phyloP scores from a whole-genome alignment of 495 filamentous ascomycete species.

The Neurospora tetraspora region DNA sequence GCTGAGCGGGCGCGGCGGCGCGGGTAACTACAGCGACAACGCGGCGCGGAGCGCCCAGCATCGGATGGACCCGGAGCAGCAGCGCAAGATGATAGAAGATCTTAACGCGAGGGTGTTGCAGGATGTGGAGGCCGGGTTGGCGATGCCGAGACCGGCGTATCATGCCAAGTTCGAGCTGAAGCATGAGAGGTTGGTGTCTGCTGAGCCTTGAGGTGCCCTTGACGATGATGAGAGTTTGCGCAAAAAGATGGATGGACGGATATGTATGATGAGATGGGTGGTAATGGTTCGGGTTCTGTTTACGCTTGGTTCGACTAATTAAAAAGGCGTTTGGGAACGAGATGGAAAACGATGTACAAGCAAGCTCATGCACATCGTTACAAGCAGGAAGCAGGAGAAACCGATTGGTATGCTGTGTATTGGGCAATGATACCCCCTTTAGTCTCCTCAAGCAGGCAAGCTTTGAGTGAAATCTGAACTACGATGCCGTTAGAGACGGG shows the following conservation, averaged over 20 bases:
- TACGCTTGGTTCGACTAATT: neutral
- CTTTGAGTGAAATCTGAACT: neutral
- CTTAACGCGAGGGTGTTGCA: constrained; percentile 27
- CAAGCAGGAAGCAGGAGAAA: neutral
- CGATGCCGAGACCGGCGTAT: constrained; percentile 26
- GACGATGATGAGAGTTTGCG: neutral
- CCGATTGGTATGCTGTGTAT: neutral
- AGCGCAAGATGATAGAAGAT: constrained; percentile 21
- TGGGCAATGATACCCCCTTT: neutral
- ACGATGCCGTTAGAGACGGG: neutral
- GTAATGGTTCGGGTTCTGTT: neutral
- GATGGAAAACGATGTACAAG: neutral
- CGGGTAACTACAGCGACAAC: constrained; percentile 43
- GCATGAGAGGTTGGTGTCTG: constrained; percentile 7
- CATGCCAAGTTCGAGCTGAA: constrained; percentile 11
- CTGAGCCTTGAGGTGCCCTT: neutral
- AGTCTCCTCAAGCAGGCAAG: neutral
- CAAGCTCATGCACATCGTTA: neutral
- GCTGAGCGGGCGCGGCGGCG: constrained; percentile 43
- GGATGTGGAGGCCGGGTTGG: constrained; percentile 37
- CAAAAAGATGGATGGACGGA: neutral
- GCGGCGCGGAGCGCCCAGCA: constrained; percentile 10
- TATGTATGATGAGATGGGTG: neutral
- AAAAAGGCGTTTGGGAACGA: neutral
- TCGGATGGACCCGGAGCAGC: constrained; percentile 17